Conservation (phyloP, 2,329 filamentous ascomycete species). For the Lasiodiplodia citricola region DNA sequence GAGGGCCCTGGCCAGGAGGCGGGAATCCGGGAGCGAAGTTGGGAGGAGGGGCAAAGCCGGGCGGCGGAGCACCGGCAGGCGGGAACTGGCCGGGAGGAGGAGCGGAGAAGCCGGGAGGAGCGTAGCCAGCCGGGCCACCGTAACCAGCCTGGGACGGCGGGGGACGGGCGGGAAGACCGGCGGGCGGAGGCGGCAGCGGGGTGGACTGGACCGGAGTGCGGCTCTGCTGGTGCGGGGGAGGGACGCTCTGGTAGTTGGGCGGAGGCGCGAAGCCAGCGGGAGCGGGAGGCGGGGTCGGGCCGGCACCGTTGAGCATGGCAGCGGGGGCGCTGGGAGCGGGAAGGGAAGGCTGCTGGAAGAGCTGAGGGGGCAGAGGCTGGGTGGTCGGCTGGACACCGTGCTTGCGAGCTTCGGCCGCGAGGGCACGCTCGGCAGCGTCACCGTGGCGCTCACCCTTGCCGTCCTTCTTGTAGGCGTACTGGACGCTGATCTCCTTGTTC, state of each 20-base stretch:
- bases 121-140: conserved; percentile 65
- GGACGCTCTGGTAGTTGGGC: conserved; percentile 47
- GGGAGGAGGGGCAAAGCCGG: conserved; percentile 50
- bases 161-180: conserved; percentile 69
- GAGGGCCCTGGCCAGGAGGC: conserved; percentile 19
- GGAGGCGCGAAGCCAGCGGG: conserved; percentile 27
- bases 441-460: conserved; percentile 96
- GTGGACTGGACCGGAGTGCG: conserved; percentile 38
- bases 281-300: conserved; percentile 44
- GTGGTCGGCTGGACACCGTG: conserved; percentile 87
- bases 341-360: conserved; percentile 56
- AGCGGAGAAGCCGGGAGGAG: conserved; percentile 50
- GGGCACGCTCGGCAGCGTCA: conserved; percentile 88
- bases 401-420: conserved; percentile 90
- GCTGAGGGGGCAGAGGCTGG: conserved; percentile 75
- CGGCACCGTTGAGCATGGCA: conserved; percentile 49
- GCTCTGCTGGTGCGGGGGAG: conserved; percentile 44
- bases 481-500: conserved; percentile 94
- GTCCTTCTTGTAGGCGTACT: conserved; percentile 99
- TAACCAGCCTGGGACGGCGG: conserved; percentile 71
- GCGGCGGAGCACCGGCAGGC: conserved; percentile 50
- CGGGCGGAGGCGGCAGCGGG: conserved; percentile 64
- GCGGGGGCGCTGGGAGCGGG: conserved; percentile 49
- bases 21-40: conserved; percentile 30
- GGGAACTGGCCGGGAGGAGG: conserved; percentile 36